phyloP scores from a whole-genome alignment of 139 green algal species.

The Edaphochlamys debaryana region DNA sequence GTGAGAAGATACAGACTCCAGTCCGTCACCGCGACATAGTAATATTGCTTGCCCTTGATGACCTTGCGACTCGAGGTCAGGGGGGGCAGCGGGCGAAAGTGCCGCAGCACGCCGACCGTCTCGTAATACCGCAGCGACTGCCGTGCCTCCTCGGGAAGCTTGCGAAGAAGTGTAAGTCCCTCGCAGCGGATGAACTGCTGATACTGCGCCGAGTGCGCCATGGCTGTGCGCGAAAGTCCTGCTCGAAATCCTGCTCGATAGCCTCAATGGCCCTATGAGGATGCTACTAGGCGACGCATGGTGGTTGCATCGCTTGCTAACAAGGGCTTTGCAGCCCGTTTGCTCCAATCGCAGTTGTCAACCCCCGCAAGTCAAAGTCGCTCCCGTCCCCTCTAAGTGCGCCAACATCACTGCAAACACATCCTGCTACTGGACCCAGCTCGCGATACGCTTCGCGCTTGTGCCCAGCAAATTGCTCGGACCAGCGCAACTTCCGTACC shows the following conservation, averaged over 20 bases:
- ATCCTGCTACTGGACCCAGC: no score
- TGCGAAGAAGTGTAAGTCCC: conserved; percentile 23
- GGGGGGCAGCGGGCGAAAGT: conserved; percentile 30
- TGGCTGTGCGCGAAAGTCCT: not conserved
- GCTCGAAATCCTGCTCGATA: not conserved
- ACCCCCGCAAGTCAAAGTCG: no score
- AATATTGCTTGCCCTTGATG: conserved; percentile 26
- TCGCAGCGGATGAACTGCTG: conserved; percentile 34
- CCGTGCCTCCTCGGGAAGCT: conserved; percentile 21
- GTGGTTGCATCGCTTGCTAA: no score
- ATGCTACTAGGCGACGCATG: no score
- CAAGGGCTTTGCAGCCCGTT: no score
- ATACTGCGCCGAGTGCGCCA: conserved; percentile 33
- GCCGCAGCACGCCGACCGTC: conserved; percentile 17
- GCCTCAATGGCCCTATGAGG: no score
- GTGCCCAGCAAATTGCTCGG: no score
- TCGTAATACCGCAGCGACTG: conserved; percentile 40
- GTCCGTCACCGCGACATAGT: conserved; percentile 39
- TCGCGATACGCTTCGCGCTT: no score
- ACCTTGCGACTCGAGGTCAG: conserved; percentile 10
- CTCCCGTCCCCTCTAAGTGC: no score
- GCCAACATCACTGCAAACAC: no score
- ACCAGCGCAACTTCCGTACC: no score
- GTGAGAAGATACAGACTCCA: conserved; percentile 35
- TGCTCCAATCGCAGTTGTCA: no score